These are phyloP conservation scores for Crithidia fasciculata DNA, from an alignment of 208 protist species.

Conservation along the genomic window DNA sequence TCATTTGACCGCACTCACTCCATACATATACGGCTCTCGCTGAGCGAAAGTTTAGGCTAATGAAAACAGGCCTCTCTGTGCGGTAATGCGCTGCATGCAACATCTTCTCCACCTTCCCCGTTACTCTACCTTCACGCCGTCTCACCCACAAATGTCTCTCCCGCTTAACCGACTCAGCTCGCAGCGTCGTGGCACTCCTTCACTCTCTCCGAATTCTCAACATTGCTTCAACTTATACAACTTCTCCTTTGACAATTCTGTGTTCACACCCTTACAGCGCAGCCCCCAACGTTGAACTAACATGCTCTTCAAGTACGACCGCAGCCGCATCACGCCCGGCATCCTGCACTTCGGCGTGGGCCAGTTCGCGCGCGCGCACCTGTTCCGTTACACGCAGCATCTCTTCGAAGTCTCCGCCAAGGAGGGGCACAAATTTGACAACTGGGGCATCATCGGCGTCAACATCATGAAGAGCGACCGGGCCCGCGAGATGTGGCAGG, in stretches of 20 bases:
- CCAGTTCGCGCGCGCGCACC: conserved; percentile 40
- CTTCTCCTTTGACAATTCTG: neutral
- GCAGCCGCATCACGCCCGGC: conserved; percentile 8
- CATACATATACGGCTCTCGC: too few species aligned
- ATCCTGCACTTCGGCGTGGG: conserved; percentile 44
- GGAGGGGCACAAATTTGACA: conserved; percentile 24
- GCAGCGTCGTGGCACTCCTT: too few species aligned
- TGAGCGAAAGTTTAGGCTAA: too few species aligned
- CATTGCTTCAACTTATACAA: too few species aligned
- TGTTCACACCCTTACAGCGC: neutral
- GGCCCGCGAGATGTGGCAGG: conserved; percentile 34
- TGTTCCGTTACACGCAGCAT: conserved; percentile 40
- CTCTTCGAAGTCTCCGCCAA: conserved; percentile 32
- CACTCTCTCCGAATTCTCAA: too few species aligned
- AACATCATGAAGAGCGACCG: conserved; percentile 37
- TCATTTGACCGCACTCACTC: too few species aligned
- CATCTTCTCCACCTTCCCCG: too few species aligned
- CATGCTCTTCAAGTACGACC: neutral
- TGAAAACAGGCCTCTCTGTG: too few species aligned
- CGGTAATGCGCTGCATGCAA: too few species aligned
- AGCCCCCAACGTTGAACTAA: neutral
- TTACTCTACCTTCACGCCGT: too few species aligned
- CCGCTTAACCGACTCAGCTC: too few species aligned
- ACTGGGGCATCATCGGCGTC: conserved; percentile 43
- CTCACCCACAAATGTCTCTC: too few species aligned